These are phyloP conservation scores for Beauveria brongniartii DNA, from an alignment of 2,329 filamentous ascomycete species.

Conservation along the genomic window DNA sequence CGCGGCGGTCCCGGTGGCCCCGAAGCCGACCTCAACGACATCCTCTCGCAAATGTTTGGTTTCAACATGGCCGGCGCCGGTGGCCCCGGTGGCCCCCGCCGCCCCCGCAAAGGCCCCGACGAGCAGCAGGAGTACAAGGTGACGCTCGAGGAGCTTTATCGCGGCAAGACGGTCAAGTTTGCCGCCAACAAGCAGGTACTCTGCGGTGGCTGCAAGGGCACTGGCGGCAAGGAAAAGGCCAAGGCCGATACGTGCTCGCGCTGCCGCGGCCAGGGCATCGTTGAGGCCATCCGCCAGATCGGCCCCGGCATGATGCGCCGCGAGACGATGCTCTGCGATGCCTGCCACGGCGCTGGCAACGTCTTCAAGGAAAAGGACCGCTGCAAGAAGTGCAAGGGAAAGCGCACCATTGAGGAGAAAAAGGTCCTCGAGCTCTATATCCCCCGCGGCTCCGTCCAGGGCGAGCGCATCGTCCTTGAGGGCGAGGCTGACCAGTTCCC, in stretches of 20 bases:
- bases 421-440: conserved; percentile 97
- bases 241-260: conserved; percentile 75
- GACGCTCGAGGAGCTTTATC: conserved; percentile 89
- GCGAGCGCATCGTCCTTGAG: conserved; percentile 81
- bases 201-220: conserved; percentile 79
- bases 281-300: conserved; percentile 71
- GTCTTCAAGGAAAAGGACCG: conserved; percentile 94
- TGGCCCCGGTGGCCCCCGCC: conserved; percentile 43
- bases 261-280: conserved; percentile 73
- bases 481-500: conserved; percentile 92
- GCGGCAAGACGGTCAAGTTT: conserved; percentile 97
- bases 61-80: conserved; percentile 57
- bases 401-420: conserved; percentile 75
- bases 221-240: conserved; percentile 84
- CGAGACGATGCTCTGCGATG: conserved; percentile 69
- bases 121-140: conserved; percentile 91
- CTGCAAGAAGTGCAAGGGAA: conserved; percentile 98
- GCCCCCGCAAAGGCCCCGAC: conserved; percentile 64
- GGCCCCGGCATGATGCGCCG: conserved; percentile 81
- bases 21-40: conserved; percentile 84
- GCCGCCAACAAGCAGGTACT: conserved; percentile 90
- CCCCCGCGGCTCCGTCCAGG: conserved; percentile 74
- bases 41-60: conserved; percentile 86
- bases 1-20: conserved; percentile 56
- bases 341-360: conserved; percentile 77